Percentiles rank a stretch among this genome's conserved stretches.
These are phyloP conservation scores for Colletotrichum lindemuthianum DNA, from an alignment of 2,329 filamentous ascomycete genomes.

Conservation along the genomic window DNA sequence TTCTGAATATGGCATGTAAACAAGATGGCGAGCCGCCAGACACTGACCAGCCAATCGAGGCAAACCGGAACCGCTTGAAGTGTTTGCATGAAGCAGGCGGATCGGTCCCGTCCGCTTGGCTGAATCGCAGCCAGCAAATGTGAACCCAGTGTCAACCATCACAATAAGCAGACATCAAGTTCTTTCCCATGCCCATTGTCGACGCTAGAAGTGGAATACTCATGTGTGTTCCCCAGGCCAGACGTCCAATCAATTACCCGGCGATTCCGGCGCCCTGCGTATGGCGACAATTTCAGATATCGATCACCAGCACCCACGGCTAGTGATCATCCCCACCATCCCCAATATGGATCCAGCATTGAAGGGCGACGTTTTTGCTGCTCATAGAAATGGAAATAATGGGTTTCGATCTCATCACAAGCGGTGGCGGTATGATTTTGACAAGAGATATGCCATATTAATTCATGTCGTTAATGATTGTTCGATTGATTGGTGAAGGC, in stretches of 20 bases:
- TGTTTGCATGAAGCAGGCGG: constrained; percentile 35
- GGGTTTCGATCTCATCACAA: background rate
- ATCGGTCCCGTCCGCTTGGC: constrained; percentile 32
- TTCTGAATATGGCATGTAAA: constrained; percentile 33
- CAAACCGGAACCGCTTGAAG: constrained; percentile 25
- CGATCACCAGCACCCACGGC: no score
- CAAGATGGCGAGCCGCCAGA: constrained; percentile 24
- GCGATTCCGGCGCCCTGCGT: background rate
- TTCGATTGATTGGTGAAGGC: no score
- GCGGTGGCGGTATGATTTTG: background rate
- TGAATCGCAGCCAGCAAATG: constrained; percentile 13
- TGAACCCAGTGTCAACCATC: constrained; percentile 2
- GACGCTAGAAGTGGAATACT: background rate
- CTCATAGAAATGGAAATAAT: no score
- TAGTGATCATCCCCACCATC: no score
- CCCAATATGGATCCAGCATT: no score
- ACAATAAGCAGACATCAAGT: background rate
- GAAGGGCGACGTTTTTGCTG: no score
- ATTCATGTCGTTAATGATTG: no score
- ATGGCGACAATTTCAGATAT: constrained; percentile 2
- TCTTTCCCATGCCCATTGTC: background rate
- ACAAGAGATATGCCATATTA: no score
- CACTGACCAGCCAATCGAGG: constrained; percentile 25
- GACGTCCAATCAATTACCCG: background rate
- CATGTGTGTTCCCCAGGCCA: background rate